Evolutionary conservation across 495 filamentous ascomycete genomes (phyloP), one percentile per base, ranked within the genome.

Genomic region (Rhypophila decipiens): DNA sequence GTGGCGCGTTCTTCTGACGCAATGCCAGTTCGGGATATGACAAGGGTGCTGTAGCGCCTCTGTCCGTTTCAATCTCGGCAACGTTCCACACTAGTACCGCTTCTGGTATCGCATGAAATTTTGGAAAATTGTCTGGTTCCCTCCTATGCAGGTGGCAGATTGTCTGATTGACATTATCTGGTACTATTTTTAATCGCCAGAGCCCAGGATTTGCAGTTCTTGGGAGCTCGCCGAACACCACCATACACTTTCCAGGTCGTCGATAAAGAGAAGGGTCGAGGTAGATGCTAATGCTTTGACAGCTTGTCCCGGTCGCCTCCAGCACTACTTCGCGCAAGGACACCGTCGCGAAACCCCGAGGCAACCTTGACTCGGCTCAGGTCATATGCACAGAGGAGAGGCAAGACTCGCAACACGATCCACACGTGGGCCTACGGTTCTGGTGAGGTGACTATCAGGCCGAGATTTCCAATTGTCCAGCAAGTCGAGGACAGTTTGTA

Each of bases 21-120:
- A 47, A 45, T 52, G 47, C 60, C 37, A 35, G 47, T 50, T 52
- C 54, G 57, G 49, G 54, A 58, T n/a, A 18, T 23, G 47, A 44
- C 52, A 47, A 55, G 54, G 59, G 54, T 54, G 22, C 52, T 42
- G 42, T 47, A 55, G 47, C 55, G 51, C 53, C 56, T 55, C 64
- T 57, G 59, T 67, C 64, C 59, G 59, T 67, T 67, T 65, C 61
- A 63, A 67, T 67, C 55, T 67, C 64, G 64, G 61, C 64, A 65
- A 51, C 55, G 63, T 67, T 65, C 59, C 64, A 67, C 61, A 56
- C 64, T 67, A 67, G 61, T 58, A 36, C 64, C 52, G 31, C 47
- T 58, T 62, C 43, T 50, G 56, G 50, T 40, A 57, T 48, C 51
- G 64, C 64, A 65, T 67, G 55, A 59, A 59, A 44, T 53, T 50